Evolutionary conservation across 2,329 filamentous ascomycete species (phyloP).

Genomic region (Trichoderma lentiforme): DNA sequence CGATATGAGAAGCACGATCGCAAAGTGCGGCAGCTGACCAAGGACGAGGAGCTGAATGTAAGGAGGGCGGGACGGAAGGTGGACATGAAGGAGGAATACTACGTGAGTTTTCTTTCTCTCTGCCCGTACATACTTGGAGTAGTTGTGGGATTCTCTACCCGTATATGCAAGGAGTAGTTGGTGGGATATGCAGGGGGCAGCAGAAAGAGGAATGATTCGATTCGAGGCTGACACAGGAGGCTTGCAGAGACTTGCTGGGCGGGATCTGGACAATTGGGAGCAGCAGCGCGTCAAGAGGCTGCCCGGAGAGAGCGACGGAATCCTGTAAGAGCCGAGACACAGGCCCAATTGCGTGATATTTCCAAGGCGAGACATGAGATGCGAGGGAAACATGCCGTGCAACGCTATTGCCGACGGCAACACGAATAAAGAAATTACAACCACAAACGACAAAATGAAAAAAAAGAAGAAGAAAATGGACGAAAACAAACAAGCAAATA

Average conservation of each 20-base stretch:
- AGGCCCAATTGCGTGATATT: background rate
- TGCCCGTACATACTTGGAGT: background rate
- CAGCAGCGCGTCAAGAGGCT: conserved; percentile 90
- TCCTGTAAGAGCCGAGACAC: conserved; percentile 47
- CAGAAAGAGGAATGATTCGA: background rate
- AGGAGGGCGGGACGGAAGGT: conserved; percentile 68
- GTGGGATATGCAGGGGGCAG: background rate
- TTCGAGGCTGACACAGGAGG: background rate
- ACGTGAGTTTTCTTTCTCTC: conserved; percentile 55
- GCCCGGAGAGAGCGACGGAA: conserved; percentile 84
- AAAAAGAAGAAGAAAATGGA: background rate
- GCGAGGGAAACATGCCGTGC: background rate
- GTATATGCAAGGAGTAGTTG: background rate
- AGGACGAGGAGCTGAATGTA: conserved; percentile 82
- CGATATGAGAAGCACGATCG: conserved; percentile 92
- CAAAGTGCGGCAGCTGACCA: conserved; percentile 78
- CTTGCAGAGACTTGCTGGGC: conserved; percentile 54
- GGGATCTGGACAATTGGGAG: conserved; percentile 94
- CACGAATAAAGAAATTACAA: background rate
- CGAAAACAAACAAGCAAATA: background rate
- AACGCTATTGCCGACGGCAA: background rate
- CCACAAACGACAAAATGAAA: background rate
- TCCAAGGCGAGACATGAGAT: background rate
- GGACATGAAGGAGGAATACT: conserved; percentile 82
- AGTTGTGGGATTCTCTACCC: background rate